Base-by-base conservation (phyloP, 805 yeast species). In the Wickerhamomyces bovis region DNA sequence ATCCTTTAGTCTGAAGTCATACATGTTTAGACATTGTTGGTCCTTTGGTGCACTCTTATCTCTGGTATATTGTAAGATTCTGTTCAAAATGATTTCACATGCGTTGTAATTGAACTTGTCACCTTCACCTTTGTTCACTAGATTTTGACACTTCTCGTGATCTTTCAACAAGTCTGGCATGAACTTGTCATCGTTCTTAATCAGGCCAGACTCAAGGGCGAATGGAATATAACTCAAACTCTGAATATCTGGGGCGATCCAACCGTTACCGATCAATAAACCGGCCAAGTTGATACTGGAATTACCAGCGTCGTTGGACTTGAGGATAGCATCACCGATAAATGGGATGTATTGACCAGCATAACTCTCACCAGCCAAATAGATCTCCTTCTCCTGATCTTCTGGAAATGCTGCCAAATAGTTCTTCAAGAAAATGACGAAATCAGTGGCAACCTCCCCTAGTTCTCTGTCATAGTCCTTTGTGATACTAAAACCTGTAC, bases 261-360 rank as follows among this genome's bases (percentile, higher is more conserved):
- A 92, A 1, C 97, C 97, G 66, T 92, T 92, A 15, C 97, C 97
- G 48, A 94, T 83, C 52, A 89, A 53, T 9, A 89, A 61, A 0
- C 92, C 94, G 50, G 76, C 71, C 47, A 90, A 63, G 46, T 81
- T 70, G 31, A 74, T 53, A 3, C 54, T 43, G 10, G 48, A 26
- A 4, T 42, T 39, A 5, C 50, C 46, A 1, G 48, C 50, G 18
- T 67, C 53, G 57, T 82, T 78, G 35, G 76, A 67, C 2, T 72
- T 67, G 42, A 79, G 55, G 6, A 92, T 71, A 1, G 78, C 80
- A 35, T 76, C 69, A 0, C 92, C 95, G 49, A 90, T 78, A 63
- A 85, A 87, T 0, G 99, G 98, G 45, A 94, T 85, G 62, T 89
- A 94, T 63, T 94, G 97, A 19, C 99, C 99, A 1, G 98, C 98